Evolutionary conservation across 257 asterid genomes (phyloP), one percentile per base, ranked within the genome.

Genomic region (Plantago ovata): DNA sequence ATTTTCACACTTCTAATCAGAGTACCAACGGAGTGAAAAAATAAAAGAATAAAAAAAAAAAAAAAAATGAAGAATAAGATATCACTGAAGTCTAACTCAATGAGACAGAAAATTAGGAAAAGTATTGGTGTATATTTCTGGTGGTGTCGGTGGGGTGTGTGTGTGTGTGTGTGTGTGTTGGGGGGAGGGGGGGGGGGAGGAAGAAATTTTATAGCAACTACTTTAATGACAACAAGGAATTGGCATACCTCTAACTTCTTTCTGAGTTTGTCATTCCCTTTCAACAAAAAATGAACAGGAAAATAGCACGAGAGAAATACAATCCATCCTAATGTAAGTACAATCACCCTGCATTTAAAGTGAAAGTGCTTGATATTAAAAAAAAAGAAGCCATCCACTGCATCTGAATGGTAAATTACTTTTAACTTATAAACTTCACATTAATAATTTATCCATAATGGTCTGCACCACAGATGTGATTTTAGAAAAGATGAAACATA

Each of bases 241-340:
- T 45, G 20, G 38, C 73, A 53, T 73, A 93, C 99, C 99, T 93
- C 99, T 58, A 93, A 66, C 66, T 76, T 84, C 72, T 84, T 79
- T 71, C 94, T 81, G 71, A 89, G 63, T 66, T 86, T 86, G 53
- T 93, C 96, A 40, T 89, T 81, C 67, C 96, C 97, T 79, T 83
- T 93, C 70, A 93, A 76, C 66, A 89, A 72, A 66, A 81, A 67
- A 75, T 93, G 99, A 62, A 93, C 97, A 22, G 99, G 99, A 71
- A 89, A 79, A 75, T 89, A 93, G 87, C 89, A 84, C 23, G 94
- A 82, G 64, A 93, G 94, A 70, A 93, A 93, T 66, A 93, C 56
- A 71, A 89, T 81, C 99, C 97, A 89, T 63, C 99, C 99, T 65
- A 83, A 14, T n/a, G 86, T 76, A 82, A 93, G 74, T 63, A 89